phyloP scores from a whole-genome alignment of 2,329 filamentous ascomycete genomes.

The Penicillium sp. region DNA sequence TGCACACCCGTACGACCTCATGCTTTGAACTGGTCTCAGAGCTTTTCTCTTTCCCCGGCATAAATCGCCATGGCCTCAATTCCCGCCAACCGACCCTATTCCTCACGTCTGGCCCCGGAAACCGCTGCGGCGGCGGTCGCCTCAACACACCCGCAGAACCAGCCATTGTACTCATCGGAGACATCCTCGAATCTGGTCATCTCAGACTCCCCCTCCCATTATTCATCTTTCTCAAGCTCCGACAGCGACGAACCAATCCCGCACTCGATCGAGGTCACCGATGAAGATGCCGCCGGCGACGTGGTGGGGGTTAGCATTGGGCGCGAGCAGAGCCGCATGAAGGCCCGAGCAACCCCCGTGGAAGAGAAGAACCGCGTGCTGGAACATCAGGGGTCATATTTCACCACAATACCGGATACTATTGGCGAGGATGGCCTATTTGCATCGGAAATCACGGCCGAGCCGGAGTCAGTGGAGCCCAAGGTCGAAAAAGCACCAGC shows the following conservation, averaged over 20 bases:
- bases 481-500: neutral
- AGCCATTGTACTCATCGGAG: slow-evolving; percentile 20
- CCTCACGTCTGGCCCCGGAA: neutral
- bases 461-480: slow-evolving; percentile 30
- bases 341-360: slow-evolving; percentile 56
- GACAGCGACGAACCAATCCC: slow-evolving; percentile 31
- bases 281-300: slow-evolving; percentile 37
- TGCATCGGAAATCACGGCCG: slow-evolving; percentile 31
- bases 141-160: slow-evolving; percentile 1
- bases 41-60: neutral
- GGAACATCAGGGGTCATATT: slow-evolving; percentile 51
- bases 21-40: slow-evolving; percentile 5
- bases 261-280: slow-evolving; percentile 19
- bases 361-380: slow-evolving; percentile 59
- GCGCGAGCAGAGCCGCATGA: slow-evolving; percentile 55
- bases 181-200: slow-evolving; percentile 18
- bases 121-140: neutral
- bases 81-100: neutral
- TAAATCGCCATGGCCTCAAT: neutral
- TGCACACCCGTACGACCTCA: slow-evolving; percentile 6
- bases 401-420: slow-evolving; percentile 41
- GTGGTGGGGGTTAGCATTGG: slow-evolving; percentile 61
- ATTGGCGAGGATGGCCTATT: slow-evolving; percentile 31
- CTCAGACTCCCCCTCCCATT: slow-evolving; percentile 22
- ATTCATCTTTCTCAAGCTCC: slow-evolving; percentile 30